Conservation (phyloP, 2,329 filamentous ascomycete species). For the Curvularia spicifera region DNA sequence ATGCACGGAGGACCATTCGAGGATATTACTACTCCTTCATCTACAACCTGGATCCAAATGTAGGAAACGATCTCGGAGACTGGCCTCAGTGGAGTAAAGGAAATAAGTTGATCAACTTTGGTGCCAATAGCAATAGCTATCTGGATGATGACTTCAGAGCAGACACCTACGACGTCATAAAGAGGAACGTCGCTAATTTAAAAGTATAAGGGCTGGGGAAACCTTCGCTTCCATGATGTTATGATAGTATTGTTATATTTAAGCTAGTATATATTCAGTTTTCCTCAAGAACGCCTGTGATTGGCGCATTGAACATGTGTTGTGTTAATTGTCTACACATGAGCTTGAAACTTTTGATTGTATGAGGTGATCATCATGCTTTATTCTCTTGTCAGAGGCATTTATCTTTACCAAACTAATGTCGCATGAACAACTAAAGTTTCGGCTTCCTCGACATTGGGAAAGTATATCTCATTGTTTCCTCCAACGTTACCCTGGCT, state of each 20-base stretch:
- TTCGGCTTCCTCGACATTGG: too few species aligned
- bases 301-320: not conserved
- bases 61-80: constrained; percentile 51
- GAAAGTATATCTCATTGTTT: not conserved
- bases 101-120: constrained; percentile 60
- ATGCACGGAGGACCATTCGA: constrained; percentile 65
- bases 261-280: not conserved
- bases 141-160: constrained; percentile 59
- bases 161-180: constrained; percentile 54
- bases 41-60: constrained; percentile 73
- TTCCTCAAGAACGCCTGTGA: not conserved
- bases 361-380: not conserved
- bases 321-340: not conserved
- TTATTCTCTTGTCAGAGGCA: not conserved
- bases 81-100: constrained; percentile 63
- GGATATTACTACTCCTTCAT: constrained; percentile 77
- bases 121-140: constrained; percentile 46
- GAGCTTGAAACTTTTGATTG: not conserved
- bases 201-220: constrained; percentile 14
- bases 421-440: not conserved
- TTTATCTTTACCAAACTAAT: not conserved
- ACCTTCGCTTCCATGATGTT: too few species aligned
- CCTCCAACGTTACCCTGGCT: not conserved
- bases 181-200: constrained; percentile 30
- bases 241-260: not conserved